A percentile compares a stretch with the other conserved stretches of the same genome.
Evolutionary conservation across 176 grass and related monocot genomes (phyloP).

Genomic region (Lolium perenne): DNA sequence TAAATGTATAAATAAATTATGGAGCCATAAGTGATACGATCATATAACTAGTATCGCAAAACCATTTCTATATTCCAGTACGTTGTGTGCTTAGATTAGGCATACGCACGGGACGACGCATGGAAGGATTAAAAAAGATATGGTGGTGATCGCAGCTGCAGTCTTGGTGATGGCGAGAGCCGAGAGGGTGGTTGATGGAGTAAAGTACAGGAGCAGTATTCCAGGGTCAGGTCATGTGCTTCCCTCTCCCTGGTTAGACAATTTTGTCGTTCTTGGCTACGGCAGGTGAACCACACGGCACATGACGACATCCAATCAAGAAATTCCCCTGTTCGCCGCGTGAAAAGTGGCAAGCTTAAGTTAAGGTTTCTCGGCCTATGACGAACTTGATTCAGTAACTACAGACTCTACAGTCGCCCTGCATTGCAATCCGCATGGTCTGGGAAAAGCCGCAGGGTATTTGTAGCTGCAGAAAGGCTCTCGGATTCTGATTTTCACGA

Average conservation of each 20-base stretch:
- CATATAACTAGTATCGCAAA: background rate
- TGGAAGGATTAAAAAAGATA: background rate
- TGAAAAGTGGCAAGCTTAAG: slow-evolving; percentile 6
- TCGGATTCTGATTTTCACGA: background rate
- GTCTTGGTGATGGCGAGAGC: background rate
- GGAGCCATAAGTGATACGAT: background rate
- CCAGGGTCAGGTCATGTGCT: background rate
- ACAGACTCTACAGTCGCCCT: background rate
- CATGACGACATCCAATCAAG: background rate
- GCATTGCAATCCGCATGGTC: background rate
- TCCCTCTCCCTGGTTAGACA: background rate
- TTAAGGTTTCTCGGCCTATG: background rate
- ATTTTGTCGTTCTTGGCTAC: slow-evolving; percentile 7
- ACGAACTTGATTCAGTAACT: background rate
- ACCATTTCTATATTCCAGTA: background rate
- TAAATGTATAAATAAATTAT: no score
- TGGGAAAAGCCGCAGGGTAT: background rate
- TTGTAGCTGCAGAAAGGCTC: background rate
- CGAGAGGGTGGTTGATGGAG: slow-evolving; percentile 19
- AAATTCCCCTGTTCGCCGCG: background rate
- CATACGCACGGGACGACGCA: background rate
- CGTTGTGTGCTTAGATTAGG: background rate
- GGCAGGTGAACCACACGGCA: background rate
- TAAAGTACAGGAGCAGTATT: slow-evolving; percentile 1
- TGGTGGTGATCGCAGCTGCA: background rate